These are phyloP conservation scores for Heritiera littoralis DNA, from an alignment of 345 rosid genomes.

Conservation along the genomic window DNA sequence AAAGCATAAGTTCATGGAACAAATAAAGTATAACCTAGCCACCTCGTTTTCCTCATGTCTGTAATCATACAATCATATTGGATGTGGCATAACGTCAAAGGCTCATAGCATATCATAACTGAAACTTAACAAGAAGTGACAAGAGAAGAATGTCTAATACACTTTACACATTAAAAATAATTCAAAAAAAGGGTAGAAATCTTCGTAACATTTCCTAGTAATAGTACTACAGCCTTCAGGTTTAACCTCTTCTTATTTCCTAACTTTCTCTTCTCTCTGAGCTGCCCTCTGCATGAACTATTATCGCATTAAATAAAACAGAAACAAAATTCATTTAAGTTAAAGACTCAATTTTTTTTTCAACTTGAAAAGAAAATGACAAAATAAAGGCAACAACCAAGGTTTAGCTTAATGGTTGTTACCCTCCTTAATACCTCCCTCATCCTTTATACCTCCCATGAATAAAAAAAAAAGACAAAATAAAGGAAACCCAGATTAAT, in stretches of 20 bases:
- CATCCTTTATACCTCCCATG: too few species aligned
- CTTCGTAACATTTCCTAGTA: conserved; percentile 63
- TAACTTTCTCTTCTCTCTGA: conserved; percentile 56
- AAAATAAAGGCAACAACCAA: too few species aligned
- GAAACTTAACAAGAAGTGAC: neutral
- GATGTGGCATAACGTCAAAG: neutral
- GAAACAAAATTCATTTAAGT: conserved; percentile 1
- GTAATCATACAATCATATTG: neutral
- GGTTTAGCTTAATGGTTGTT: too few species aligned
- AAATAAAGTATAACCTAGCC: neutral
- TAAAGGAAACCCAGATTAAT: conserved; percentile 21
- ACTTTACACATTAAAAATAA: neutral
- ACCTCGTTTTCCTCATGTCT: neutral
- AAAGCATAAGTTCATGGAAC: neutral
- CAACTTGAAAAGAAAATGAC: neutral
- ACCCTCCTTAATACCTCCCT: too few species aligned
- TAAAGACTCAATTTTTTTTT: neutral
- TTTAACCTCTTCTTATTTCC: conserved; percentile 53
- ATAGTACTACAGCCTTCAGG: conserved; percentile 43
- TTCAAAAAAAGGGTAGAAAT: neutral
- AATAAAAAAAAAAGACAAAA: neutral
- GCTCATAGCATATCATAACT: neutral
- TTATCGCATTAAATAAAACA: neutral
- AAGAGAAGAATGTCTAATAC: neutral
- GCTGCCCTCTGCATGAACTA: conserved; percentile 93